Conservation (phyloP, 768 basidiomycete species). For the Mycena rosella region DNA sequence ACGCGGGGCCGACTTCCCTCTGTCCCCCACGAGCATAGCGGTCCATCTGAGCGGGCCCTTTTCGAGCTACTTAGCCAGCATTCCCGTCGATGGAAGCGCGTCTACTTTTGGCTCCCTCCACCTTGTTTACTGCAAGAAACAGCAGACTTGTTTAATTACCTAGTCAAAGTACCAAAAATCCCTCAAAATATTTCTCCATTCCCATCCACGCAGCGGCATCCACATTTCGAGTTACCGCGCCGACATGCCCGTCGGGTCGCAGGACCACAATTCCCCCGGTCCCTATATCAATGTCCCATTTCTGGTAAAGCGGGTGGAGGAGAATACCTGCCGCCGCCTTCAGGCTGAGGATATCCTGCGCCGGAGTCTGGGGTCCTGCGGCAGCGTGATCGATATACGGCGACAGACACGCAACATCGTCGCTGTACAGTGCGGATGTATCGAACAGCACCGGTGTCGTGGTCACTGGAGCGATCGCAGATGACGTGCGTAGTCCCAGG, state of each 20-base stretch:
- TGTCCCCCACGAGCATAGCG: neutral
- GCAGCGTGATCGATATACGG: neutral
- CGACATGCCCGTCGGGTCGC: slow-evolving; percentile 25
- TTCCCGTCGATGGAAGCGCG: slow-evolving; percentile 16
- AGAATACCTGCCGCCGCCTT: slow-evolving; percentile 20
- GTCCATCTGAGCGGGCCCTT: neutral
- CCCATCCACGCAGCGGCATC: slow-evolving; percentile 1
- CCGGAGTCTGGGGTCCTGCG: neutral
- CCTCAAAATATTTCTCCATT: slow-evolving; percentile 25
- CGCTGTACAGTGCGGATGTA: slow-evolving; percentile 12
- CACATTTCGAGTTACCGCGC: neutral
- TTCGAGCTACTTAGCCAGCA: slow-evolving; percentile 6
- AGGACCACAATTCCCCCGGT: slow-evolving; percentile 13
- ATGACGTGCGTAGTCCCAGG: neutral
- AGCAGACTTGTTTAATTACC: too few relatives aligned
- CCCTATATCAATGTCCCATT: slow-evolving; percentile 22
- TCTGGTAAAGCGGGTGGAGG: slow-evolving; percentile 24
- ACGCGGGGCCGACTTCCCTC: slow-evolving; percentile 9
- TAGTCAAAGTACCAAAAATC: slow-evolving; percentile 19
- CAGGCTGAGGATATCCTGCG: neutral
- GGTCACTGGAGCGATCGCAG: neutral
- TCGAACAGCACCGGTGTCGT: slow-evolving; percentile 4
- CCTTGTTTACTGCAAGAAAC: too few relatives aligned
- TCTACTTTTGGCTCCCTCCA: slow-evolving; percentile 1
- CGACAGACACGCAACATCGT: slow-evolving; percentile 14